Evolutionary conservation across 2,329 filamentous ascomycete genomes (phyloP).

Genomic region (Mycosphaerella arachidis): DNA sequence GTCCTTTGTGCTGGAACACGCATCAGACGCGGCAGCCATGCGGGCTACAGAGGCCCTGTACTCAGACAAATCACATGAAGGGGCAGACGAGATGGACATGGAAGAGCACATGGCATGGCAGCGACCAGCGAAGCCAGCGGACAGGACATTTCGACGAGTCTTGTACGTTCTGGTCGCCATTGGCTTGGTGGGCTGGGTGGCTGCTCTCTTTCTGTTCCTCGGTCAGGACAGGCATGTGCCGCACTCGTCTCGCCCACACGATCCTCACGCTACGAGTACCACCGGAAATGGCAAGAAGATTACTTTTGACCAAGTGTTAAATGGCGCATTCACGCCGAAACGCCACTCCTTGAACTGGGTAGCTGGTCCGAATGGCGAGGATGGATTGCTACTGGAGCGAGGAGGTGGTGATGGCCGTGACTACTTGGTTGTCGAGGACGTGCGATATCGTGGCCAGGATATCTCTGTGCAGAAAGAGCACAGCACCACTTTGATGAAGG

Average conservation of each 20-base stretch:
- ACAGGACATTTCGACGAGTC: conserved; percentile 59
- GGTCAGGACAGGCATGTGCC: conserved; percentile 62
- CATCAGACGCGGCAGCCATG: conserved; percentile 53
- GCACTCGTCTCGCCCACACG: conserved; percentile 59
- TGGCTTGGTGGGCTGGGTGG: conserved; percentile 63
- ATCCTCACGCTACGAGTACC: conserved; percentile 60
- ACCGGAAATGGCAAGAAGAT: conserved; percentile 67
- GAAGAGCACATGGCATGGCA: conserved; percentile 45
- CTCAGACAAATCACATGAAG: conserved; percentile 24
- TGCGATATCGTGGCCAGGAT: conserved; percentile 54
- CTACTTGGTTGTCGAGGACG: conserved; percentile 82
- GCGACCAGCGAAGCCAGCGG: conserved; percentile 50
- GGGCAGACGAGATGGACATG: conserved; percentile 44
- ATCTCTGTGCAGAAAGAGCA: conserved; percentile 43
- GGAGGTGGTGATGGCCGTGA: conserved; percentile 58
- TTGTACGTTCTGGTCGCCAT: conserved; percentile 58
- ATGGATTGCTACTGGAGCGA: conserved; percentile 78
- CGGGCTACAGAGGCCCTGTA: conserved; percentile 47
- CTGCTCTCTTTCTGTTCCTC: conserved; percentile 64
- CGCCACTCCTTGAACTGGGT: conserved; percentile 72
- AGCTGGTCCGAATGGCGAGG: conserved; percentile 66
- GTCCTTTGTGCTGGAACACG: conserved; percentile 73
- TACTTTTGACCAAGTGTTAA: conserved; percentile 65
- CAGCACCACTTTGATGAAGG: conserved; percentile 71
- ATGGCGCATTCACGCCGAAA: conserved; percentile 60